Conservation (phyloP, 2,329 filamentous ascomycete genomes). For the Chrysosporium queenslandicum region DNA sequence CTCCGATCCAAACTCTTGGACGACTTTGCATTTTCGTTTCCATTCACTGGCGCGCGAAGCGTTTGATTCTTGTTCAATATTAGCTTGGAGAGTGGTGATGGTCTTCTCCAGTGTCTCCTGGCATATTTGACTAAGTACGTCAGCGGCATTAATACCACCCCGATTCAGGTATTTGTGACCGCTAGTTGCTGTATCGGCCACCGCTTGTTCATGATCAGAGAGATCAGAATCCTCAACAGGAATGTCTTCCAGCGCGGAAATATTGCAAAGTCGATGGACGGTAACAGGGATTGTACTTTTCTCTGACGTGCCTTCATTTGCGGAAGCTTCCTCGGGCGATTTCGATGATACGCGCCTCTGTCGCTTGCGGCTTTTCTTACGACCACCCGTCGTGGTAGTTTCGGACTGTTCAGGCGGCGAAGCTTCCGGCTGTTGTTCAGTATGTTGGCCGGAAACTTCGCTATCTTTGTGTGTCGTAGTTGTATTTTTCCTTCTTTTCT, state of each 20-base stretch:
- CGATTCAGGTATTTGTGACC: slow-evolving; percentile 27
- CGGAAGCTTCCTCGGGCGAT: not conserved
- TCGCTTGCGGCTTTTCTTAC: slow-evolving; percentile 18
- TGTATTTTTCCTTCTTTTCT: not conserved
- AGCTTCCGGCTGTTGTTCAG: slow-evolving; percentile 1
- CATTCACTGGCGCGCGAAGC: slow-evolving; percentile 32
- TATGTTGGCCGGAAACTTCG: not conserved
- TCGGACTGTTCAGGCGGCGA: slow-evolving; percentile 10
- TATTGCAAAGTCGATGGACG: slow-evolving; percentile 34
- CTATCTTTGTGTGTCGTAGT: not conserved
- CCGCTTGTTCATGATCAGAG: slow-evolving; percentile 24
- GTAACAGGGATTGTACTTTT: slow-evolving; percentile 29
- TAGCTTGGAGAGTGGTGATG: slow-evolving; percentile 34
- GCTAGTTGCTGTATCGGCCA: slow-evolving; percentile 26
- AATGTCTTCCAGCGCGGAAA: slow-evolving; percentile 24
- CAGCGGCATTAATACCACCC: slow-evolving; percentile 42
- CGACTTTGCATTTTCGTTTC: slow-evolving; percentile 39
- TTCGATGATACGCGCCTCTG: slow-evolving; percentile 12
- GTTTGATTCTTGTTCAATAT: slow-evolving; percentile 33
- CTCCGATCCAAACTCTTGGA: slow-evolving; percentile 40
- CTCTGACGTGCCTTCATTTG: slow-evolving; percentile 1
- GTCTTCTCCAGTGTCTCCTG: slow-evolving; percentile 42
- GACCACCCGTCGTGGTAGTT: not conserved
- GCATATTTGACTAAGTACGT: slow-evolving; percentile 43
- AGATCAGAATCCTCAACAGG: slow-evolving; percentile 15